Conservation (phyloP, 2,329 filamentous ascomycete species). For the Hymenoscyphus scutula region DNA sequence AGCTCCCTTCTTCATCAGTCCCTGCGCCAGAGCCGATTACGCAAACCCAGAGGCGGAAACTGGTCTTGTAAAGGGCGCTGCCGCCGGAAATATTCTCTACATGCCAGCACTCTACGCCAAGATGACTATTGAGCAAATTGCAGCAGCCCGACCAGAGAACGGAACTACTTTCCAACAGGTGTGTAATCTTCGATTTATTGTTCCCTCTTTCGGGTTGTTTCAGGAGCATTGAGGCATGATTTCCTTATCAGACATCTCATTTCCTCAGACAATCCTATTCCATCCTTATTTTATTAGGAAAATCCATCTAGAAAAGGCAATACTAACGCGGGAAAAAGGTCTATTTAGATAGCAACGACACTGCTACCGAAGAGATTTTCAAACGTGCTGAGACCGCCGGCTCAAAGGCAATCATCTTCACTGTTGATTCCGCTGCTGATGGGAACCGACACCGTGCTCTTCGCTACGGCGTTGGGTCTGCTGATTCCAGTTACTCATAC, state of each 20-base stretch:
- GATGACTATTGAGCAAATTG: conserved; percentile 19
- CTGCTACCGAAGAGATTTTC: conserved; percentile 18
- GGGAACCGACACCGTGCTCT: conserved; percentile 25
- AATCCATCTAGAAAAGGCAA: too few species aligned
- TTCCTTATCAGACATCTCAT: too few species aligned
- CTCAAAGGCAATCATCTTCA: conserved; percentile 28
- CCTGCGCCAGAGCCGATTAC: conserved; percentile 45
- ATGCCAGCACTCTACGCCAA: conserved; percentile 17
- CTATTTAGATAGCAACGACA: conserved; percentile 13
- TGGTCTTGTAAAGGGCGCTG: conserved; percentile 46
- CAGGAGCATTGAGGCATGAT: too few species aligned
- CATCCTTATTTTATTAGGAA: too few species aligned
- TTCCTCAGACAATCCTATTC: too few species aligned
- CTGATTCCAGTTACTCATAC: conserved; percentile 6
- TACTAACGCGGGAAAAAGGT: too few species aligned
- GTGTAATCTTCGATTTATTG: too few species aligned
- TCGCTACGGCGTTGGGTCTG: conserved; percentile 23
- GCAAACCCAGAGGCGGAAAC: conserved; percentile 47
- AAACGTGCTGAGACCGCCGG: conserved; percentile 26
- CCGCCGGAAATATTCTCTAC: conserved; percentile 13
- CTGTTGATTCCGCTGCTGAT: conserved; percentile 28
- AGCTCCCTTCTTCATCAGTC: conserved; percentile 54
- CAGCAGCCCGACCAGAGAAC: conserved; percentile 3
- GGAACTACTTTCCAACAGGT: conserved; percentile 27
- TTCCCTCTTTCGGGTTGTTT: too few species aligned